Conservation (phyloP, 345 rosid species). For the Acer negundo region DNA sequence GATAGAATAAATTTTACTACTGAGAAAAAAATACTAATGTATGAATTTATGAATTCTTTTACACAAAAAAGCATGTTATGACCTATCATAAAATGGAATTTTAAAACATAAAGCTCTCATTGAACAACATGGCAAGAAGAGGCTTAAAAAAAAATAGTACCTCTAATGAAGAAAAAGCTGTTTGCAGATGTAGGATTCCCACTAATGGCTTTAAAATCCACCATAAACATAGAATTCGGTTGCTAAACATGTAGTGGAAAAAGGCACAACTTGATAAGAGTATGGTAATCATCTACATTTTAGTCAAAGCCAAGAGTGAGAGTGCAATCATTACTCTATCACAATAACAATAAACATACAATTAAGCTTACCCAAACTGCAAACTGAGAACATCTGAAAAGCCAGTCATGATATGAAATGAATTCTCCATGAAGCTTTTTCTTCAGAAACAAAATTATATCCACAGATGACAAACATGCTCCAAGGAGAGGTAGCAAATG, state of each 20-base stretch:
- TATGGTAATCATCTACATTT: slow-evolving; percentile 46
- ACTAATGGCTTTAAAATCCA: slow-evolving; percentile 60
- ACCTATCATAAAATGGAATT: not conserved
- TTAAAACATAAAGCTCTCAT: not conserved
- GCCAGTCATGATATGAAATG: slow-evolving; percentile 47
- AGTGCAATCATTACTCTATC: slow-evolving; percentile 5
- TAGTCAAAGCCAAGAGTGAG: slow-evolving; percentile 15
- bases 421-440: slow-evolving; percentile 43
- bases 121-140: not conserved
- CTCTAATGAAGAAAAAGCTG: slow-evolving; percentile 40
- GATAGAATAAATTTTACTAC: too few species aligned
- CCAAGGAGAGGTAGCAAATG: slow-evolving; percentile 56
- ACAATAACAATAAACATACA: slow-evolving; percentile 12
- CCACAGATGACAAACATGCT: slow-evolving; percentile 64
- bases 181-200: slow-evolving; percentile 49
- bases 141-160: slow-evolving; percentile 19
- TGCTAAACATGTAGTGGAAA: slow-evolving; percentile 38
- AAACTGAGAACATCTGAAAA: slow-evolving; percentile 52
- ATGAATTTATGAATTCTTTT: not conserved
- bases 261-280: slow-evolving; percentile 42
- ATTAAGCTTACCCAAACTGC: slow-evolving; percentile 67
- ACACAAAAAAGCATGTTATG: not conserved
- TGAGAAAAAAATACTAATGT: not conserved
- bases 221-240: slow-evolving; percentile 64
- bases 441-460: slow-evolving; percentile 45